phyloP scores from a whole-genome alignment of 83 land plant genomes.

The Thuja plicata region DNA sequence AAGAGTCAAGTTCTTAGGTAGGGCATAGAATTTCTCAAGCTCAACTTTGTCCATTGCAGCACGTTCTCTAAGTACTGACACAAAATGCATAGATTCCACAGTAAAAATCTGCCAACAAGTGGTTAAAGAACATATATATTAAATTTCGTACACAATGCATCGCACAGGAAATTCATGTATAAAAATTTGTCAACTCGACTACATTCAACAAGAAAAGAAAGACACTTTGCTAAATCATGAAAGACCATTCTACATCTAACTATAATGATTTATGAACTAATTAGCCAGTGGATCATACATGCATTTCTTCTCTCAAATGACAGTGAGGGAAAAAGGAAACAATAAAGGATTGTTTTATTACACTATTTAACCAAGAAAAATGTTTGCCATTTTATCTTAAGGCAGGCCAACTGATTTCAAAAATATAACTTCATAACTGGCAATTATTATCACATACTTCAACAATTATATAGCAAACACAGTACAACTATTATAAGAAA shows the following conservation, averaged over 20 bases:
- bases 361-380: not conserved
- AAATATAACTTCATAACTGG: not conserved
- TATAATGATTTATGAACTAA: too few species aligned
- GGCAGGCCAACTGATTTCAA: not conserved
- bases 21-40: not conserved
- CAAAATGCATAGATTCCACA: slow-evolving; percentile 12
- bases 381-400: not conserved
- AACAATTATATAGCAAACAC: not conserved
- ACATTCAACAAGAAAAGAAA: not conserved
- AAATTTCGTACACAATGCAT: not conserved
- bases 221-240: not conserved
- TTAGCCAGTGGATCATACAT: too few species aligned
- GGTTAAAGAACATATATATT: not conserved
- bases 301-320: too few species aligned
- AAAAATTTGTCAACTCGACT: not conserved
- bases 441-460: not conserved
- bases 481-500: not conserved
- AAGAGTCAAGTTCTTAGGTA: not conserved
- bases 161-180: not conserved
- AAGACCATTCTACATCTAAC: not conserved
- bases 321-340: not conserved
- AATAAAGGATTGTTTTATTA: not conserved
- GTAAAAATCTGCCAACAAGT: slow-evolving; percentile 9
- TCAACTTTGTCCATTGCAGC: not conserved
- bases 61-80: not conserved